These are phyloP conservation scores for Kockiozyma suomiensis DNA, from an alignment of 805 yeast species.

Conservation along the genomic window DNA sequence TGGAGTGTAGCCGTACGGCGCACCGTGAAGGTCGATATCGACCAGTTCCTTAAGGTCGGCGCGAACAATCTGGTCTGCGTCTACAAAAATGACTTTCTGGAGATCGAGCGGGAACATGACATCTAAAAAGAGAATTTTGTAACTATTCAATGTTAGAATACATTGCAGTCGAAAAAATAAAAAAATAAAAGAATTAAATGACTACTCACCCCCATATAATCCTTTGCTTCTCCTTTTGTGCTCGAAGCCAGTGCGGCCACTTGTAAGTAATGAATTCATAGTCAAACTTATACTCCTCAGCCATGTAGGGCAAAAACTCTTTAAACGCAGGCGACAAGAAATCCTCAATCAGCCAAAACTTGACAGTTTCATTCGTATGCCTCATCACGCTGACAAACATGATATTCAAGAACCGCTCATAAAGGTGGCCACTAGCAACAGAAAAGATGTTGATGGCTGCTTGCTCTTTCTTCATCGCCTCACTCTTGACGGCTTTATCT, in stretches of 20 bases:
- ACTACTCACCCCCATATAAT: constrained; percentile 67
- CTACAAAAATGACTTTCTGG: constrained; percentile 78
- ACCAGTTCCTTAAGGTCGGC: constrained; percentile 71
- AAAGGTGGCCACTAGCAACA: constrained; percentile 78
- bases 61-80: constrained; percentile 80
- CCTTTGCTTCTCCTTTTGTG: constrained; percentile 76
- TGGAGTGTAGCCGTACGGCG: constrained; percentile 85
- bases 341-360: constrained; percentile 86
- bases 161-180: background rate
- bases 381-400: constrained; percentile 78
- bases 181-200: too few species aligned
- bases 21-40: constrained; percentile 70
- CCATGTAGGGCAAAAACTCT: constrained; percentile 59
- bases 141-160: constrained; percentile 42
- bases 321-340: constrained; percentile 73
- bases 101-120: constrained; percentile 80
- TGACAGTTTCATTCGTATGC: constrained; percentile 65
- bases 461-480: constrained; percentile 36
- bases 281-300: constrained; percentile 61
- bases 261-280: constrained; percentile 80
- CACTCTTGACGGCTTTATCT: background rate
- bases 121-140: constrained; percentile 83
- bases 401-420: constrained; percentile 72
- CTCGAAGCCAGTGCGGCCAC: constrained; percentile 91
- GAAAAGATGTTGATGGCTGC: constrained; percentile 80